Evolutionary conservation across 176 grass and related monocot genomes (phyloP), one percentile per base, ranked within the genome.

Genomic region (Phoenix dactylifera): DNA sequence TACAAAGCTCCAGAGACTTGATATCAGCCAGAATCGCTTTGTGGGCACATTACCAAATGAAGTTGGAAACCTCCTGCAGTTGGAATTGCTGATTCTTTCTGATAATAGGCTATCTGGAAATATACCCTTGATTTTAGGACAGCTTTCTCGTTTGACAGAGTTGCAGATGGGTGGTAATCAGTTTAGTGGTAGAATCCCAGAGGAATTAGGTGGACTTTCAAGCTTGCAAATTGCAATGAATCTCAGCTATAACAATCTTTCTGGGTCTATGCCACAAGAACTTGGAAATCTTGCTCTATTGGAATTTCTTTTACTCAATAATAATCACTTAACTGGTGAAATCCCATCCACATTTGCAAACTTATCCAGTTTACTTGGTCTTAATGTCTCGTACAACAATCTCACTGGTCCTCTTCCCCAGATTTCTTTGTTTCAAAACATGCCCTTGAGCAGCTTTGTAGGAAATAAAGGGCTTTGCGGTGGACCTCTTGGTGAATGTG

Each of bases 181-280:
- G 20, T 93, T 98, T 25, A 81, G 74, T 18, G 88, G 85, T 80
- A 72, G 48, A 71, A 93, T 93, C 76, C 94, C 94, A 6, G 81
- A 81, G 74, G 94, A 93, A 58, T 65, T 98, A 35, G 88, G 94
- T 3, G 55, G 73, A 35, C 75, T 98, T 16, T 92, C 94, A 54
- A 98, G 88, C 59, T 66, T 98, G 70, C 94, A 98, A 76, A 98
- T 98, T 56, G 94, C 82, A 62, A 57, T 98, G 87, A 98, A 98
- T 86, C 73, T 98, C 64, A 98, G 93, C 71, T 83, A 80, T 59
- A 98, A 98, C 49, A 78, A 72, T 54, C 81, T 92, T 28, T 89
- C 84, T 23, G 88, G 88, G 22, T 64, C 76, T 22, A 81, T 98
- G 76, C 93, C 93, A 55, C 69, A 77, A 60, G 93, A 98, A 72